Evolutionary conservation across 192 early-diverging fungal species (phyloP).

Genomic region (Coemansia sp.): DNA sequence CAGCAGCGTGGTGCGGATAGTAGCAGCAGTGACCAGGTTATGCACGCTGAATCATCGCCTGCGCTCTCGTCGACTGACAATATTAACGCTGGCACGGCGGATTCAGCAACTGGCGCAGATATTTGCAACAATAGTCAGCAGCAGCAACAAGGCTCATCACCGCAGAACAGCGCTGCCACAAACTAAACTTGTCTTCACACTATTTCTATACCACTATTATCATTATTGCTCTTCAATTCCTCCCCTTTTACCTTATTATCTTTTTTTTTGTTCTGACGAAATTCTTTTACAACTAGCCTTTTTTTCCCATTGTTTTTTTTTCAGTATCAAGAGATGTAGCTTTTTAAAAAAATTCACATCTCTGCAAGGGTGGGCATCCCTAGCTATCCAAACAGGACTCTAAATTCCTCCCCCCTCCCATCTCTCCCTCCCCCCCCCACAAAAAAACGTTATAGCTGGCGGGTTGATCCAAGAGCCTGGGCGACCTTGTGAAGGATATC

Average conservation of each 20-base stretch:
- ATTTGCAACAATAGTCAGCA: not conserved
- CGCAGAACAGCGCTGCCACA: conserved; percentile 10
- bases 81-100: conserved; percentile 2
- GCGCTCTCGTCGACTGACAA: conserved; percentile 13
- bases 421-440: too few relatives aligned
- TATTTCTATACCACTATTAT: not conserved
- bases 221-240: not conserved
- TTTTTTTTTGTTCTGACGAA: not conserved
- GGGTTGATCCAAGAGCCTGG: conserved; percentile 14
- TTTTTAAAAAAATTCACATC: too few relatives aligned
- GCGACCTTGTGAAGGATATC: conserved; percentile 28
- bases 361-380: too few relatives aligned
- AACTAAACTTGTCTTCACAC: not conserved
- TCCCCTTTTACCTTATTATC: not conserved
- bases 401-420: not conserved
- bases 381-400: too few relatives aligned
- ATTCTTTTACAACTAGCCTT: not conserved
- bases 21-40: conserved; percentile 5
- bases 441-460: conserved; percentile 14
- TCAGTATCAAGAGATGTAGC: not conserved
- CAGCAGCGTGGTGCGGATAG: conserved; percentile 13
- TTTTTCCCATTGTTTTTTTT: not conserved
- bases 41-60: conserved; percentile 31
- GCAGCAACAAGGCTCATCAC: conserved; percentile 10
- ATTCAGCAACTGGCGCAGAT: conserved; percentile 1